Percentiles rank a stretch among this genome's conserved stretches.
Conservation (phyloP, 2,329 filamentous ascomycete species). For the Ophiosphaerella herpotricha region DNA sequence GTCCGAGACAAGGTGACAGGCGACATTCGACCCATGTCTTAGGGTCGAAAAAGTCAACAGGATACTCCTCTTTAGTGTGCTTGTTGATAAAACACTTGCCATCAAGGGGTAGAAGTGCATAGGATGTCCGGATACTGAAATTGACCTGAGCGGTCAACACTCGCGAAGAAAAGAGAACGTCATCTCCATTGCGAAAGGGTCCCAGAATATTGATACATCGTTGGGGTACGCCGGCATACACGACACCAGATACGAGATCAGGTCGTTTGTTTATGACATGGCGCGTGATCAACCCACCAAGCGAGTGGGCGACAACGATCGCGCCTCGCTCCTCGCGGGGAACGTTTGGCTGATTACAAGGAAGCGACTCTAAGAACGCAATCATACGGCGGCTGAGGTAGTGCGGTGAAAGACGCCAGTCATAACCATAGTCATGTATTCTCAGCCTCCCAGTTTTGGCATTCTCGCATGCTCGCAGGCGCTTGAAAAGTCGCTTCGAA, state of each 20-base stretch:
- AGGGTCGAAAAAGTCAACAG: constrained; percentile 80
- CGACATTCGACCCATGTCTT: constrained; percentile 79
- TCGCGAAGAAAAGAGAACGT: constrained; percentile 84
- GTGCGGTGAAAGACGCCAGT: constrained; percentile 87
- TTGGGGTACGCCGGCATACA: constrained; percentile 84
- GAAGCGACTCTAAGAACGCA: constrained; percentile 72
- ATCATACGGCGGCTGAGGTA: constrained; percentile 74
- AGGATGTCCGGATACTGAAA: constrained; percentile 87
- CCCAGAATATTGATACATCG: constrained; percentile 91
- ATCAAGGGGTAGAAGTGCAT: constrained; percentile 81
- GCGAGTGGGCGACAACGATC: constrained; percentile 80
- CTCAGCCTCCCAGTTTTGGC: constrained; percentile 71
- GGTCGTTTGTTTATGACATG: constrained; percentile 86
- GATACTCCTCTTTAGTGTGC: constrained; percentile 77
- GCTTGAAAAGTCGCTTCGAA: constrained; percentile 78
- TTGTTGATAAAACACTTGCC: constrained; percentile 88
- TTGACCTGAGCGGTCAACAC: constrained; percentile 92
- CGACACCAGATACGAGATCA: constrained; percentile 81
- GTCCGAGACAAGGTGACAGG: constrained; percentile 76
- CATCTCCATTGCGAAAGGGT: constrained; percentile 87
- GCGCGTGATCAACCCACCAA: constrained; percentile 85
- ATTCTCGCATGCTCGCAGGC: constrained; percentile 75
- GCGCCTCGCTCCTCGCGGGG: constrained; percentile 67
- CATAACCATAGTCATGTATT: constrained; percentile 90
- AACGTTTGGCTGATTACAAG: constrained; percentile 68